Base-by-base conservation (phyloP, 108 stramenopile species). In the Cyclostephanos tholiformis region DNA sequence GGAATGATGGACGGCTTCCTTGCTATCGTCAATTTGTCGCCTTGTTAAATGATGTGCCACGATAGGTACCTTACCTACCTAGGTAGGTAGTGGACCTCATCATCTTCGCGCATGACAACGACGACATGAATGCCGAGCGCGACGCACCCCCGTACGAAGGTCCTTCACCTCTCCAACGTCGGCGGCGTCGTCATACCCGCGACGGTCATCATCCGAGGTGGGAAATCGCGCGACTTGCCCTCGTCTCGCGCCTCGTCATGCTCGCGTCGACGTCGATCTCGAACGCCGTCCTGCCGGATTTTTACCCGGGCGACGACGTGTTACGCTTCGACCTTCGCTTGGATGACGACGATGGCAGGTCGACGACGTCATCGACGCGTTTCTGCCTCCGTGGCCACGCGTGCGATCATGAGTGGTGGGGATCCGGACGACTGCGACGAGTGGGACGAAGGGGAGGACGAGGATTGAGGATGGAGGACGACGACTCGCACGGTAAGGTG, bases 301-400 rank as follows among this genome's bases (percentile, higher is more conserved):
- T 77, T 51, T 25, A 76, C 76, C 74, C 82, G 2, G 82, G 82
- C 11, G 74, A 57, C 43, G 82, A 80, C 56, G 82, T 83, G 1
- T 46, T 76, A 8, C 82, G 71, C 48, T 91, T 90, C 79, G 77
- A 86, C 55, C 65, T 91, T 67, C 61, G 89, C 71, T 64, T 88
- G 30, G 12, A 12, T 12, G 41, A 10, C 41, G 41, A 41, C 36
- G 53, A n/a, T 27, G 51, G 13, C 10, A 52, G 8, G 66, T 19
- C 51, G 63, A 63, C 25, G 68, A 43, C 7, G 62, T 50, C 19
- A 23, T 23, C 11, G 23, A 56, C 13, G 57, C 88, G 88, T 65
- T 91, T 86, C 72, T 91, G 89, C 55, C 39, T 77, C 49, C 13
- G 51, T 20, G 89, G 88, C 23, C 85, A 89, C 51, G 76, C 76